These are phyloP conservation scores for Fusarium goolgardi DNA, from an alignment of 2,329 filamentous ascomycete genomes.

Conservation along the genomic window DNA sequence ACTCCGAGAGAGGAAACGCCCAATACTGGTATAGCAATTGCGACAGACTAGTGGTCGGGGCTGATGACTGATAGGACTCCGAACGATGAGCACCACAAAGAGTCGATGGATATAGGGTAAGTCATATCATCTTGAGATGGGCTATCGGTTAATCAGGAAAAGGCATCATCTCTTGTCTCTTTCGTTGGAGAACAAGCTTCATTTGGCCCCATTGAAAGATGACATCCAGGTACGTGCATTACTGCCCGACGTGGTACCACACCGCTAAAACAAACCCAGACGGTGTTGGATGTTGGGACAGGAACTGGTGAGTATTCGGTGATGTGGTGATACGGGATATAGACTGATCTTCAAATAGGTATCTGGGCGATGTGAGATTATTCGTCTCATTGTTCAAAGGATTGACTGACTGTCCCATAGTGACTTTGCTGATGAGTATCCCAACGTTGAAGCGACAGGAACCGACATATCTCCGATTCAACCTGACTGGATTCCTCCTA, in stretches of 20 bases:
- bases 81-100: constrained; percentile 39
- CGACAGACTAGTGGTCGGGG: rapidly evolving
- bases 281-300: constrained; percentile 62
- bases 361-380: constrained; percentile 59
- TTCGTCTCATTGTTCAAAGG: rapidly evolving
- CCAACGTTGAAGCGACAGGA: constrained; percentile 59
- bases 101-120: constrained; percentile 43
- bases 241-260: rapidly evolving
- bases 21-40: constrained; percentile 39
- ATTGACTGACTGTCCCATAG: constrained; percentile 49
- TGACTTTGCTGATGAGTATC: constrained; percentile 59
- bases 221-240: constrained; percentile 35
- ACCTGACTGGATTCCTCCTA: constrained; percentile 60
- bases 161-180: constrained; percentile 36
- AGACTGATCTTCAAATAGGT: background rate
- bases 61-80: constrained; percentile 18
- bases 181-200: constrained; percentile 14
- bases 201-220: constrained; percentile 39
- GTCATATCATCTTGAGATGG: rapidly evolving
- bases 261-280: constrained; percentile 21
- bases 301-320: constrained; percentile 58
- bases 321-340: rapidly evolving
- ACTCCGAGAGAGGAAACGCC: constrained; percentile 33
- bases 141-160: rapidly evolving
- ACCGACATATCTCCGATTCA: constrained; percentile 69